phyloP scores from a whole-genome alignment of 768 basidiomycete species.

The Trametes elegans region DNA sequence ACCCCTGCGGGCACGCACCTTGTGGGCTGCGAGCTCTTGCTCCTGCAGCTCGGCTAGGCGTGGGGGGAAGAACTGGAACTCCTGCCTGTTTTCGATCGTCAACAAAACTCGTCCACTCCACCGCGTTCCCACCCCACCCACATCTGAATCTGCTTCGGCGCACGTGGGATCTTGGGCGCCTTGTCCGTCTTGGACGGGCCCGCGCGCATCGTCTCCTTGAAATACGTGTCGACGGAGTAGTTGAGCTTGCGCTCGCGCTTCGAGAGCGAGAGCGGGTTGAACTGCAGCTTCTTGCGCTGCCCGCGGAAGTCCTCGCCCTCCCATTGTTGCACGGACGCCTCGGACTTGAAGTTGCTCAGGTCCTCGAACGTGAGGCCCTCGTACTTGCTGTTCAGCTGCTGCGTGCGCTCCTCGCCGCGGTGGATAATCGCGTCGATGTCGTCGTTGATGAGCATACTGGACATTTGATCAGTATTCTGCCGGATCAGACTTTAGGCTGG shows the following conservation, averaged over 20 bases:
- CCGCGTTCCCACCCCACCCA: conserved; percentile 34
- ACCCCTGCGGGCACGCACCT: conserved; percentile 43
- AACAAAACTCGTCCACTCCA: neutral
- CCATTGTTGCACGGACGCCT: conserved; percentile 90
- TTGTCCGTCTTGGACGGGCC: conserved; percentile 80
- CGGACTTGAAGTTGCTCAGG: conserved; percentile 94
- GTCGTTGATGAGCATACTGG: conserved; percentile 72
- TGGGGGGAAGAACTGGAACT: conserved; percentile 95
- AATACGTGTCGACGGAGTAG: conserved; percentile 94
- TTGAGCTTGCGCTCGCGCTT: conserved; percentile 94
- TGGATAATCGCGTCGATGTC: conserved; percentile 95
- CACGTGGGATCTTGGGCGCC: conserved; percentile 76
- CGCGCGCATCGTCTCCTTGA: conserved; percentile 85
- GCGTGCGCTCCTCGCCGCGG: conserved; percentile 87
- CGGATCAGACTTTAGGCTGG: neutral
- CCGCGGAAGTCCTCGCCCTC: conserved; percentile 89
- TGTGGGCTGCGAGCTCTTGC: conserved; percentile 78
- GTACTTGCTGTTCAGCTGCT: conserved; percentile 87
- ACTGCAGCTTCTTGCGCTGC: conserved; percentile 65
- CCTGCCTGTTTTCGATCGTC: conserved; percentile 55
- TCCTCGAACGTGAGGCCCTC: conserved; percentile 93
- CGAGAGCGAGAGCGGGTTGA: conserved; percentile 81
- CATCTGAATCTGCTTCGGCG: conserved; percentile 87
- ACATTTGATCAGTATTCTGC: neutral
- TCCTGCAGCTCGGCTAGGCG: conserved; percentile 81